Percentiles rank a stretch among this genome's conserved stretches.
Evolutionary conservation across 495 filamentous ascomycete genomes (phyloP).

Genomic region (Penicillium goetzii): DNA sequence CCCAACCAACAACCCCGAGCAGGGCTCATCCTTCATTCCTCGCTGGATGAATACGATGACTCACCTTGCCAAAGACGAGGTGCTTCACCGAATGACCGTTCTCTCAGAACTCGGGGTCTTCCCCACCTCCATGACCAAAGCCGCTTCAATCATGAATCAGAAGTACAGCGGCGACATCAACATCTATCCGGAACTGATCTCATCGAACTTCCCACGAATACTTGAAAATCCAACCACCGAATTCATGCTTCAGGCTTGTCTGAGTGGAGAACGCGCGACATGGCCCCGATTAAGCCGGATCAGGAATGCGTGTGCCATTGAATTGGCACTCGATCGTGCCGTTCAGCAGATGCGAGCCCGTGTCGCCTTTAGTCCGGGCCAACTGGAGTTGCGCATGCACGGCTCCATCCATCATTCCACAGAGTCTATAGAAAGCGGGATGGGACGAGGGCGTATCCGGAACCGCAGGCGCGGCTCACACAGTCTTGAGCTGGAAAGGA

Average conservation of each 20-base stretch:
- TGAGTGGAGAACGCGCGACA: slow-evolving; percentile 80
- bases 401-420: slow-evolving; percentile 22
- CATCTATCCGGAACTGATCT: slow-evolving; percentile 80
- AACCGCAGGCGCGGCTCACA: slow-evolving; percentile 40
- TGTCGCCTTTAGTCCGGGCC: slow-evolving; percentile 79
- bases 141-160: slow-evolving; percentile 79
- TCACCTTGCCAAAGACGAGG: slow-evolving; percentile 78
- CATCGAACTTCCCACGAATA: slow-evolving; percentile 73
- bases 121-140: slow-evolving; percentile 77
- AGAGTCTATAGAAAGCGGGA: slow-evolving; percentile 30
- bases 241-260: slow-evolving; percentile 80
- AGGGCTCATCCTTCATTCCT: slow-evolving; percentile 43
- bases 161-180: slow-evolving; percentile 96
- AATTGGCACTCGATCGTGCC: slow-evolving; percentile 81
- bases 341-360: slow-evolving; percentile 75
- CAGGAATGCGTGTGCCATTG: slow-evolving; percentile 81
- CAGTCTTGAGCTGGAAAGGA: slow-evolving; percentile 37
- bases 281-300: slow-evolving; percentile 88
- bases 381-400: slow-evolving; percentile 57
- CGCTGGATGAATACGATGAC: slow-evolving; percentile 71
- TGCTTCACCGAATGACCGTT: slow-evolving; percentile 78
- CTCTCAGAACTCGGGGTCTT: slow-evolving; percentile 83
- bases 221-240: slow-evolving; percentile 84
- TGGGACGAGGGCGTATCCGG: slow-evolving; percentile 27
- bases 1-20: slow-evolving; percentile 42